Conservation (phyloP, 106 monocot genomes). For the Apostasia shenzhenica region DNA sequence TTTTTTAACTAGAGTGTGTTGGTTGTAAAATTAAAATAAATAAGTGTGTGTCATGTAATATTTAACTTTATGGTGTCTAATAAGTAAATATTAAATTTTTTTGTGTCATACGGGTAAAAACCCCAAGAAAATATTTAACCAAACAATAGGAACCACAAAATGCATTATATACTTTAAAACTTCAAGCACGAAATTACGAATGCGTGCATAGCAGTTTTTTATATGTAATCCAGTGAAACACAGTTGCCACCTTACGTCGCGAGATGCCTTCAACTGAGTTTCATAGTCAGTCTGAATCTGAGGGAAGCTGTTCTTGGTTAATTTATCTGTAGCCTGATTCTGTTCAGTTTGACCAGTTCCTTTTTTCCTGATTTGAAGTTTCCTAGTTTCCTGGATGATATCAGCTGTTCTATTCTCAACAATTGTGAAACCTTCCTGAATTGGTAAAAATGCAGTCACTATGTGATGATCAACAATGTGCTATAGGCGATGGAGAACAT, state of each 20-base stretch:
- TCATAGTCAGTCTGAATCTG: constrained; percentile 65
- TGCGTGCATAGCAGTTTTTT: not conserved
- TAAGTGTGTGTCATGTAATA: no score
- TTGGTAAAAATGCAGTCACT: not conserved
- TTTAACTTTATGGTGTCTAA: no score
- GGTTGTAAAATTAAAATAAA: no score
- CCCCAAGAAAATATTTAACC: no score
- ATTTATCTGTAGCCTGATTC: constrained; percentile 25
- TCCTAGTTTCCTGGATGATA: constrained; percentile 81
- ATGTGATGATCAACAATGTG: no score
- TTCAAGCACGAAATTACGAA: not conserved
- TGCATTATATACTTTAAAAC: no score
- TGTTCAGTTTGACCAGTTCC: constrained; percentile 18
- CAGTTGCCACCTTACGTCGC: constrained; percentile 96
- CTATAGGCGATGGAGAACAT: no score
- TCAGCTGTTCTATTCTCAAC: constrained; percentile 76
- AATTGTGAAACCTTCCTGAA: constrained; percentile 71
- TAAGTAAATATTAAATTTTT: no score
- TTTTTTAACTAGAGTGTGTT: no score
- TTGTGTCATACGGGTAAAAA: no score
- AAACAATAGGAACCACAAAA: no score
- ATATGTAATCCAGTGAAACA: constrained; percentile 36
- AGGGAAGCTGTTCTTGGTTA: constrained; percentile 16
- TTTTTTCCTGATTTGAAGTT: constrained; percentile 80
- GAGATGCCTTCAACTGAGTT: constrained; percentile 96